Base-by-base conservation (phyloP, 208 protist species). In the Leishmania amazonensis region DNA sequence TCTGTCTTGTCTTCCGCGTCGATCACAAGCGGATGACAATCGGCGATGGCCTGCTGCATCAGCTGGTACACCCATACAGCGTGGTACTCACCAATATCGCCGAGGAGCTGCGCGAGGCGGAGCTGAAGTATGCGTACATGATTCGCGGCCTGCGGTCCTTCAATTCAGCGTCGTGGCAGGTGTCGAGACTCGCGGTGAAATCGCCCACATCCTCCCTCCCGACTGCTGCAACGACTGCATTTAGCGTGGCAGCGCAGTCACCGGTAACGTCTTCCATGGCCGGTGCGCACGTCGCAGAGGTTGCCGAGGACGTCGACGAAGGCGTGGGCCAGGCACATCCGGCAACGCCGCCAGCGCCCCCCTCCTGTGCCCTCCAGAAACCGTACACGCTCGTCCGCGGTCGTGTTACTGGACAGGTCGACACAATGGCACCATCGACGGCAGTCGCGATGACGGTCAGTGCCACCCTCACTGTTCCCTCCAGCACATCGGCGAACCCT, bases 1-100 rank as follows among this genome's bases (percentile, higher is more conserved):
- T 97, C 49, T 96, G 94, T 81, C 89, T 97, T 72, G 87, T 91
- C 67, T 95, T 96, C 78, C 76, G 80, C 60, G 86, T 95, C 15
- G 86, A 93, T 79, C 42, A 85, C 70, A 84, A 67, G 45, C 82
- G 90, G 76, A 88, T 92, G 65, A 92, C 94, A 40, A 83, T 90
- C 4, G 90, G 87, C 17, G 84, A 87, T 40, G 77, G 79, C n/a
- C 84, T 92, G 21, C 78, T 90, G 67, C 89, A 88, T 38, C 83
- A 83, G 17, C 86, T 94, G 6, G 84, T 96, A 45, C 90, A 89
- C 31, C 91, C 91, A 0, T 96, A 96, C 83, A 93, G 89, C 80
- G 86, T 93, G 62, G 83, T 95, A 45, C 86, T 97, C 31, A 90
- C 85, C 42, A 91, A 90, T 81, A 91, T 97, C 75, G 91, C 92